Evolutionary conservation across 768 basidiomycete species (phyloP).

Genomic region (Leccinellum albellum): DNA sequence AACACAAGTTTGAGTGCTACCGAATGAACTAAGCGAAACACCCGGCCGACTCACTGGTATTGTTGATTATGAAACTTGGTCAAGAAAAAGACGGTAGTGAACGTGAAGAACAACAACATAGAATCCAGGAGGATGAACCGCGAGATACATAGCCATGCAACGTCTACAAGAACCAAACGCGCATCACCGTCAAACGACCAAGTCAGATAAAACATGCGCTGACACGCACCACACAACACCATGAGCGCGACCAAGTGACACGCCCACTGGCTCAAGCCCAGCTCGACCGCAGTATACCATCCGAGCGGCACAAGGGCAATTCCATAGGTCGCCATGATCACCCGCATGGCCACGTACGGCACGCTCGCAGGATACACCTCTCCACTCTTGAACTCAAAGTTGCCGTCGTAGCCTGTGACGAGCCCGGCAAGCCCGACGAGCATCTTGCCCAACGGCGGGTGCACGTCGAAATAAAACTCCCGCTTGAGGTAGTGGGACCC

Average conservation of each 20-base stretch:
- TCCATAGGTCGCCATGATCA: conserved; percentile 91
- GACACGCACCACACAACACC: conserved; percentile 73
- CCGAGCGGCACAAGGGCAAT: conserved; percentile 93
- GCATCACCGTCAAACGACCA: background rate
- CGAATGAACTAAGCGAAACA: background rate
- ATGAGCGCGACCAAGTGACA: conserved; percentile 92
- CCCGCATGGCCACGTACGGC: conserved; percentile 92
- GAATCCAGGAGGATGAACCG: conserved; percentile 97
- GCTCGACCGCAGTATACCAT: conserved; percentile 94
- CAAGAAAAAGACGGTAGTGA: conserved; percentile 91
- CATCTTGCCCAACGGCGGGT: conserved; percentile 99
- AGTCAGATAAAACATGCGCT: conserved; percentile 22
- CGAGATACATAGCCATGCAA: conserved; percentile 95
- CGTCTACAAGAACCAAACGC: conserved; percentile 49
- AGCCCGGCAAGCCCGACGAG: conserved; percentile 92
- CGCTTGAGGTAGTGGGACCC: conserved; percentile 97
- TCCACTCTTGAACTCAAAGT: conserved; percentile 93
- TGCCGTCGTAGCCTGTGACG: conserved; percentile 86
- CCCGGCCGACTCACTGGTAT: conserved; percentile 61
- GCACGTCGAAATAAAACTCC: conserved; percentile 99
- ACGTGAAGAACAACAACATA: conserved; percentile 98
- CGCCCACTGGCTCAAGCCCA: conserved; percentile 87
- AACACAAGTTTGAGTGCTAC: conserved; percentile 1
- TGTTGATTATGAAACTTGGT: conserved; percentile 98
- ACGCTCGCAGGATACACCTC: conserved; percentile 77